A percentile compares a stretch with the other conserved stretches of the same genome.
These are phyloP conservation scores for Chaetomium fimeti DNA, from an alignment of 495 filamentous ascomycete species.

Conservation along the genomic window DNA sequence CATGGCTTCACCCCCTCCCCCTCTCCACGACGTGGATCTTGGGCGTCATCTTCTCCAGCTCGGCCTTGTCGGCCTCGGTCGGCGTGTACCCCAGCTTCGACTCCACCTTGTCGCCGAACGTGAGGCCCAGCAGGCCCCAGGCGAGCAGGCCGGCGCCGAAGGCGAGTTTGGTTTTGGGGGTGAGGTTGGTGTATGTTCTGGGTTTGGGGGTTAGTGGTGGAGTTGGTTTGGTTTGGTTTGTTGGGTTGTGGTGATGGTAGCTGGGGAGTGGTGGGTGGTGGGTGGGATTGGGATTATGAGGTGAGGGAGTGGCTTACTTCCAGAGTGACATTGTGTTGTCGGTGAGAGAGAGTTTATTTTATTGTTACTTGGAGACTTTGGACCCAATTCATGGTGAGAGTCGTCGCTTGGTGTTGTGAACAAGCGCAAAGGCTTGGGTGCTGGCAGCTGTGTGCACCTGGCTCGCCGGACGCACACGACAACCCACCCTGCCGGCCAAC, in stretches of 20 bases:
- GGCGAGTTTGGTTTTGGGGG: conserved; percentile 37
- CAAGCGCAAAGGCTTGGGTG: conserved; percentile 2
- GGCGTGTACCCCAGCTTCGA: conserved; percentile 45
- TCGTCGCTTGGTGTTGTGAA: not conserved
- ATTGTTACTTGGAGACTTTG: not conserved
- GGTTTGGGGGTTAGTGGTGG: not conserved
- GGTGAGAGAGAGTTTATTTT: not conserved
- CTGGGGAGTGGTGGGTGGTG: not conserved
- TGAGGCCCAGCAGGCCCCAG: conserved; percentile 47
- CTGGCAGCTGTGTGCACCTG: conserved; percentile 1
- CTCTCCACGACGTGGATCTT: conserved; percentile 37
- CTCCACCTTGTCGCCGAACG: conserved; percentile 43
- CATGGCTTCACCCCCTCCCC: not conserved
- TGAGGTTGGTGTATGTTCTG: conserved; percentile 42
- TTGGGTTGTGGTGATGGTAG: not conserved
- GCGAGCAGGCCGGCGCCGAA: conserved; percentile 44
- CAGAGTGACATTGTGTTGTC: conserved; percentile 30
- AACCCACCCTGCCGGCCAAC: conserved; percentile 14
- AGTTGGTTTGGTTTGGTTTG: not conserved
- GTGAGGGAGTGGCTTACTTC: not conserved
- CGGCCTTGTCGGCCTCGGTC: conserved; percentile 46
- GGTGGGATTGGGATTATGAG: not conserved
- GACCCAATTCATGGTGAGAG: not conserved
- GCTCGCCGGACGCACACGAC: not conserved
- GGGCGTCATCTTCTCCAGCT: conserved; percentile 40